These are phyloP conservation scores for Neurospora crassa DNA, from an alignment of 2,329 filamentous ascomycete genomes.

Conservation along the genomic window DNA sequence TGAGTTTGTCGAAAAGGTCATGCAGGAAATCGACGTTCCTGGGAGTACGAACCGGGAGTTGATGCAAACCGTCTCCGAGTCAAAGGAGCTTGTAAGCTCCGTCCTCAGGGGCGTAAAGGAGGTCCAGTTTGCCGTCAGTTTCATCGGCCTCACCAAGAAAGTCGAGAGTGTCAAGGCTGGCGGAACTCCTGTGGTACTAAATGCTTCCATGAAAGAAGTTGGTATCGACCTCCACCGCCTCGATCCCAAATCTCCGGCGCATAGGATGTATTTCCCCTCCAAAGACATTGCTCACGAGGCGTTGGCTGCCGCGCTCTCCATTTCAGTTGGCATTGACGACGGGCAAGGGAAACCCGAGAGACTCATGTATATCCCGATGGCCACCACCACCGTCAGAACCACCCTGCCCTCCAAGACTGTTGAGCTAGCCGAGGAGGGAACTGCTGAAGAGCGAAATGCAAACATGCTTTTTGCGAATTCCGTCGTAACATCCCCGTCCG, in stretches of 20 bases:
- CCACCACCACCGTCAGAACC: slow-evolving; percentile 87
- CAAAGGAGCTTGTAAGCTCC: slow-evolving; percentile 84
- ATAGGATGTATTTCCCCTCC: slow-evolving; percentile 95
- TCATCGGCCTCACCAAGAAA: slow-evolving; percentile 76
- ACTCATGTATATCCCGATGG: slow-evolving; percentile 91
- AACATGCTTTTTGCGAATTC: slow-evolving; percentile 96
- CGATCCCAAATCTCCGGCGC: slow-evolving; percentile 84
- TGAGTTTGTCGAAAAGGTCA: slow-evolving; percentile 60
- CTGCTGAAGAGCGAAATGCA: slow-evolving; percentile 74
- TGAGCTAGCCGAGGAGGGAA: slow-evolving; percentile 63
- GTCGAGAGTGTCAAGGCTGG: slow-evolving; percentile 58
- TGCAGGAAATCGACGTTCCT: slow-evolving; percentile 62
- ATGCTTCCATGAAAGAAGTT: slow-evolving; percentile 91
- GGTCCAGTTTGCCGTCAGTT: slow-evolving; percentile 89
- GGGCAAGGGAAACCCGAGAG: slow-evolving; percentile 79
- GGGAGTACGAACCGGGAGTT: slow-evolving; percentile 58
- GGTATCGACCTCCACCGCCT: slow-evolving; percentile 86
- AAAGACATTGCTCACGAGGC: slow-evolving; percentile 94
- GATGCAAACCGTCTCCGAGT: slow-evolving; percentile 79
- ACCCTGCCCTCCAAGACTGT: slow-evolving; percentile 92
- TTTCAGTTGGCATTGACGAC: slow-evolving; percentile 85
- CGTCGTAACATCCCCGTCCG: slow-evolving; percentile 88
- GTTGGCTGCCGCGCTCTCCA: slow-evolving; percentile 80
- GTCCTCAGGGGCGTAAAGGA: slow-evolving; percentile 90
- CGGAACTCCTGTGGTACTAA: slow-evolving; percentile 67